These are phyloP conservation scores for Cladosporium phlei DNA, from an alignment of 2,329 filamentous ascomycete genomes.

Conservation along the genomic window DNA sequence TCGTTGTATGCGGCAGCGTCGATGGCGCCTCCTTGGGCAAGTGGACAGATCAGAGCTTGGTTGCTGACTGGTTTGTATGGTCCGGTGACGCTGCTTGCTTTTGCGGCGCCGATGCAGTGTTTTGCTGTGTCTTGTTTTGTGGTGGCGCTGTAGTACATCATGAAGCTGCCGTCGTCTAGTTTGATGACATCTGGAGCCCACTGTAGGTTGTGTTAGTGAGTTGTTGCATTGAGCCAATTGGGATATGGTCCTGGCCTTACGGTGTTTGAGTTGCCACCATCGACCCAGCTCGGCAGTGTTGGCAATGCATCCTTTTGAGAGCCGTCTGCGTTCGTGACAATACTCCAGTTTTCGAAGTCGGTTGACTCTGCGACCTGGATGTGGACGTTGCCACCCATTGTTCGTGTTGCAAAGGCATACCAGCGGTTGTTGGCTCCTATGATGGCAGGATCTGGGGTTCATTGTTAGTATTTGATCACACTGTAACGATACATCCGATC, in stretches of 20 bases:
- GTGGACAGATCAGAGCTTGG: constrained; percentile 25
- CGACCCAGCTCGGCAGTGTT: constrained; percentile 47
- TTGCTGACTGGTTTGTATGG: constrained; percentile 22
- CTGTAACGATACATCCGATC: too few relatives aligned
- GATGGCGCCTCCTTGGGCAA: constrained; percentile 28
- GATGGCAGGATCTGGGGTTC: constrained; percentile 46
- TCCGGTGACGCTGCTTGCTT: constrained; percentile 21
- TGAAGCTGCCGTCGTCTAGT: constrained; percentile 32
- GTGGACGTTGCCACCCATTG: constrained; percentile 42
- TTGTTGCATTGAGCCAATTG: constrained; percentile 26
- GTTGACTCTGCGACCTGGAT: constrained; percentile 52
- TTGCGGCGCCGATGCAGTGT: constrained; percentile 30
- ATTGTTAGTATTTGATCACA: too few relatives aligned
- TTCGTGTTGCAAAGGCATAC: constrained; percentile 51
- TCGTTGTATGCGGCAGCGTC: constrained; percentile 28
- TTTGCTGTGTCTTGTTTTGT: constrained; percentile 21
- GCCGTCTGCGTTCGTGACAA: constrained; percentile 39
- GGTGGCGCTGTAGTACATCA: constrained; percentile 31
- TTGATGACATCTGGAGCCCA: constrained; percentile 60
- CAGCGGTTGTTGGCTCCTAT: constrained; percentile 48
- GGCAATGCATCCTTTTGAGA: constrained; percentile 51
- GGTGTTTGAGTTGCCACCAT: constrained; percentile 46
- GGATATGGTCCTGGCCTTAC: constrained; percentile 59
- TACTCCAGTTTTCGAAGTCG: constrained; percentile 46
- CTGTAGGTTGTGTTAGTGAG: not conserved